phyloP scores from a whole-genome alignment of 306 rosid species.

The Sicyos baderoa region DNA sequence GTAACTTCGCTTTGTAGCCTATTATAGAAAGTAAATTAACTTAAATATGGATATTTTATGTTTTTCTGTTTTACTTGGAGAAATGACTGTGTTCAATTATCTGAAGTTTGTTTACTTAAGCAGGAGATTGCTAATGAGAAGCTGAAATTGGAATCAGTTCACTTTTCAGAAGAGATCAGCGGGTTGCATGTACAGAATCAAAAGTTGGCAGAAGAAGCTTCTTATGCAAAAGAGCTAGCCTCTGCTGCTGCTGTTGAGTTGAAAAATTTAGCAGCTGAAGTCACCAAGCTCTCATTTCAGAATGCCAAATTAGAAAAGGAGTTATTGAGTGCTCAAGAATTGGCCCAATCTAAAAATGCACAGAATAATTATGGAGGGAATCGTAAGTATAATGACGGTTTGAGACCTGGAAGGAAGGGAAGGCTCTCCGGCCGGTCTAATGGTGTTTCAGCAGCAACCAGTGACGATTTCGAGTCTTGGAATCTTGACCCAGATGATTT shows the following conservation, averaged over 20 bases:
- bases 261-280: constrained; percentile 96
- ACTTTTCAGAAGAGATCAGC: constrained; percentile 82
- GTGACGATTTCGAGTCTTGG: constrained; percentile 74
- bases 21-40: not conserved
- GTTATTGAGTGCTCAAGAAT: constrained; percentile 60
- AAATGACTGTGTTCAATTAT: constrained; percentile 16
- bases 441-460: constrained; percentile 45
- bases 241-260: constrained; percentile 98
- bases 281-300: constrained; percentile 83
- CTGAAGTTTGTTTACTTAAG: constrained; percentile 16
- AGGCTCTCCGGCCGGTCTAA: constrained; percentile 53
- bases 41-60: not conserved
- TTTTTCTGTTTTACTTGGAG: not conserved
- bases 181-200: constrained; percentile 90
- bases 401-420: constrained; percentile 74
- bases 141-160: constrained; percentile 76
- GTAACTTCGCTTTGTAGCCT: not conserved
- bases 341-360: constrained; percentile 50
- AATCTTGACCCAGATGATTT: constrained; percentile 67
- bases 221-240: constrained; percentile 93
- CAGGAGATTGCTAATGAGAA: constrained; percentile 93
- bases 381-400: constrained; percentile 59
- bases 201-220: constrained; percentile 94
- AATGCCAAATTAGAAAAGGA: constrained; percentile 84
- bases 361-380: constrained; percentile 52